phyloP scores from a whole-genome alignment of 306 rosid genomes.

The Vachellia collinsii region DNA sequence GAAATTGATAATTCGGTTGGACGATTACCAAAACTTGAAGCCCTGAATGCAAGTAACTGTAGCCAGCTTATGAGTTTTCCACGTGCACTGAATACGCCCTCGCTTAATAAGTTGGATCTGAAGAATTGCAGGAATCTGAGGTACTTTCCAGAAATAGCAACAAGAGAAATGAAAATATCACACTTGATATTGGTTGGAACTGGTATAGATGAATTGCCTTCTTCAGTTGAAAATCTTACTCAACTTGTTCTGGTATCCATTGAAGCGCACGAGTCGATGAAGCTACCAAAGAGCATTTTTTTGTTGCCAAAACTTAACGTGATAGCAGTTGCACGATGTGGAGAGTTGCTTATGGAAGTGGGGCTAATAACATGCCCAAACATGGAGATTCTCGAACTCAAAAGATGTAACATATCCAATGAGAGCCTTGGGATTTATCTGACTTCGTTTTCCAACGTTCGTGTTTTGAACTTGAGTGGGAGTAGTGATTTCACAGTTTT shows the following conservation, averaged over 20 bases:
- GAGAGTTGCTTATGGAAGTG: too few species aligned
- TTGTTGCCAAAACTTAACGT: fast-evolving
- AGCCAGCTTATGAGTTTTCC: neutral
- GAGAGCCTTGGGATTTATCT: too few species aligned
- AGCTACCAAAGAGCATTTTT: neutral
- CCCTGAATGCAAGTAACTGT: neutral
- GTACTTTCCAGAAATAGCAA: neutral
- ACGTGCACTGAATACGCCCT: neutral
- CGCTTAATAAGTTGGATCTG: neutral
- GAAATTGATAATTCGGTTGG: conserved; percentile 3
- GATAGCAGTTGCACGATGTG: fast-evolving
- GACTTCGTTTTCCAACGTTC: too few species aligned
- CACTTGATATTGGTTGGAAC: fast-evolving
- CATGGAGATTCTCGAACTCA: fast-evolving
- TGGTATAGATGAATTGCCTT: neutral
- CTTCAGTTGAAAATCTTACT: neutral
- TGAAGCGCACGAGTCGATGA: neutral
- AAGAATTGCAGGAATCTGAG: fast-evolving
- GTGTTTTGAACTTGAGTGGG: fast-evolving
- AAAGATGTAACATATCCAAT: too few species aligned
- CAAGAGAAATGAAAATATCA: neutral
- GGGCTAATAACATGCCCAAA: too few species aligned
- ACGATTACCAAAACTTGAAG: neutral
- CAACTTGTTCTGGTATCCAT: fast-evolving
- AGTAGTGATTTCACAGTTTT: neutral